These are phyloP conservation scores for Phytophthora pseudosyringae DNA, from an alignment of 352 stramenopile genomes.

Conservation along the genomic window DNA sequence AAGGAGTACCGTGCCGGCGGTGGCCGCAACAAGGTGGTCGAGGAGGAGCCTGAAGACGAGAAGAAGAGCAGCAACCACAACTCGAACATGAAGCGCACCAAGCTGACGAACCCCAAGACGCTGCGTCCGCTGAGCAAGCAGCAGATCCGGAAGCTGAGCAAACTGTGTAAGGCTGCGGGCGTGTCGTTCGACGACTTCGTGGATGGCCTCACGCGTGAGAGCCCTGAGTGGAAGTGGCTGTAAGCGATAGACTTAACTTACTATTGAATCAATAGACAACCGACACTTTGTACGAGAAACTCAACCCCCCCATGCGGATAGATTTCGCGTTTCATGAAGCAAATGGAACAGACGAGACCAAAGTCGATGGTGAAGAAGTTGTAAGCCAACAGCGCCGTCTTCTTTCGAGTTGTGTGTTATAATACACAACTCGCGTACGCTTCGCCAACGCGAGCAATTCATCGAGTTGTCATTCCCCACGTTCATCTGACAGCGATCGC, in stretches of 20 bases:
- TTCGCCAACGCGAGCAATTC: neutral
- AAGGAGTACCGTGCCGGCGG: conserved; percentile 72
- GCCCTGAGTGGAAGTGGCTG: conserved; percentile 79
- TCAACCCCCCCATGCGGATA: too few species aligned
- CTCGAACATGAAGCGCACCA: conserved; percentile 65
- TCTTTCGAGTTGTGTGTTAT: too few species aligned
- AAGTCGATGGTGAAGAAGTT: too few species aligned
- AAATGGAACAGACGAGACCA: too few species aligned
- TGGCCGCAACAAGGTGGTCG: conserved; percentile 70
- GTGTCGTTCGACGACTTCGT: conserved; percentile 73
- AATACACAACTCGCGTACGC: too few species aligned
- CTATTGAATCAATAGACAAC: conserved; percentile 37
- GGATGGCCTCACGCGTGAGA: conserved; percentile 60
- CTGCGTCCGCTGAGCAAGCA: conserved; percentile 72
- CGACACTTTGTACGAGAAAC: conserved; percentile 24
- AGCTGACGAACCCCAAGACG: conserved; percentile 77
- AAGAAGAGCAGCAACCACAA: conserved; percentile 57
- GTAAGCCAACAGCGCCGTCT: too few species aligned
- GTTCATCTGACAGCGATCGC: conserved; percentile 12
- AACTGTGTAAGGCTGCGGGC: conserved; percentile 62
- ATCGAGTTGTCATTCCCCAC: conserved; percentile 14
- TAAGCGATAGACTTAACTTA: conserved; percentile 51
- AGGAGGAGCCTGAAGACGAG: conserved; percentile 61
- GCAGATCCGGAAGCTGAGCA: conserved; percentile 72
- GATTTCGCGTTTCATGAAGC: too few species aligned